A percentile compares a stretch with the other conserved stretches of the same genome.
Evolutionary conservation across 2,329 filamentous ascomycete species (phyloP).

Genomic region (Monilinia fructicola): DNA sequence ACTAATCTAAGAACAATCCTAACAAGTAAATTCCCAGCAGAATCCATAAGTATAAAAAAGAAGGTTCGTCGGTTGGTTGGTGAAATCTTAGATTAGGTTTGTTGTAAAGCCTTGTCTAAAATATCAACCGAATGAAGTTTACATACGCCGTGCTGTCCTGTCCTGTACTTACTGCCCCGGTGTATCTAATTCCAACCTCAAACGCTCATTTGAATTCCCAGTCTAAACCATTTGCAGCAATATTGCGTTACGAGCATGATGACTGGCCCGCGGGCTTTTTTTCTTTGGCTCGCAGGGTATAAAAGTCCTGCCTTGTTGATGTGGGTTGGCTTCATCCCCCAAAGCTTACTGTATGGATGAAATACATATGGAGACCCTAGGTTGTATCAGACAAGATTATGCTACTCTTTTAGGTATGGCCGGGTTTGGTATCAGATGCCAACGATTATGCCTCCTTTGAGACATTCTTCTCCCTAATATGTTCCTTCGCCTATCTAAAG

Average conservation of each 20-base stretch:
- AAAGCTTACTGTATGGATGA: not conserved
- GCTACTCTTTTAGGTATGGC: slow-evolving; percentile 1
- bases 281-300: no score
- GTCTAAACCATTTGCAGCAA: no score
- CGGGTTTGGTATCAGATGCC: no score
- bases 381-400: not conserved
- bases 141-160: no score
- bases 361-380: no score
- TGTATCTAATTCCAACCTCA: no score
- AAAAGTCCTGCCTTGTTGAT: not conserved
- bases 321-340: not conserved
- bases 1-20: not conserved
- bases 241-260: no score
- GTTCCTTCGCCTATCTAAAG: not conserved
- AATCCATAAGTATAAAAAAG: not conserved
- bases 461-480: not conserved
- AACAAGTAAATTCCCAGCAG: not conserved
- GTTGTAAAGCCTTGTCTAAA: no score
- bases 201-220: no score
- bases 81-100: slow-evolving; percentile 7
- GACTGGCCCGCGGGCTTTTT: no score
- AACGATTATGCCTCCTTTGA: not conserved
- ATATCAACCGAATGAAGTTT: not conserved
- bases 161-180: no score
- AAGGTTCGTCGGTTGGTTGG: slow-evolving; percentile 7